phyloP scores from a whole-genome alignment of 768 basidiomycete genomes.

The Plicaturopsis crispa region DNA sequence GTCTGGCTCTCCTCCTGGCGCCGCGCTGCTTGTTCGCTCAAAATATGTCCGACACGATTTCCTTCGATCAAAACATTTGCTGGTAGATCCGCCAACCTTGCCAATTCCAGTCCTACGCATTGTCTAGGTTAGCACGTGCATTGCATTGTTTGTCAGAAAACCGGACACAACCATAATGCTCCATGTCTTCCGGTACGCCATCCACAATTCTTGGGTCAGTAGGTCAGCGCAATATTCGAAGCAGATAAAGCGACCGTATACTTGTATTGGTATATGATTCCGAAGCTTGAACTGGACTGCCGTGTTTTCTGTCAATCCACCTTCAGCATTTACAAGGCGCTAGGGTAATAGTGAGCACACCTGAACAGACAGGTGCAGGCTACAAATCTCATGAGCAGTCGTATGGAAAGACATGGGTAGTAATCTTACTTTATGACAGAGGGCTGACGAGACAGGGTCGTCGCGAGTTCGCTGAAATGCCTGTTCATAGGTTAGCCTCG shows the following conservation, averaged over 20 bases:
- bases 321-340: too few relatives aligned
- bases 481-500: too few relatives aligned
- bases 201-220: slow-evolving; percentile 54
- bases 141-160: slow-evolving; percentile 1
- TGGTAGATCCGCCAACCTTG: slow-evolving; percentile 83
- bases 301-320: slow-evolving; percentile 53
- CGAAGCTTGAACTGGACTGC: slow-evolving; percentile 48
- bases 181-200: slow-evolving; percentile 50
- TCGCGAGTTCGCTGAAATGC: slow-evolving; percentile 76
- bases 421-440: slow-evolving; percentile 68
- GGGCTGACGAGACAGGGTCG: slow-evolving; percentile 69
- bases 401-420: neutral
- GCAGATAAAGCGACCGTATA: slow-evolving; percentile 15
- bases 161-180: slow-evolving; percentile 60
- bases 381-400: slow-evolving; percentile 19
- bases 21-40: slow-evolving; percentile 50
- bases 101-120: slow-evolving; percentile 92
- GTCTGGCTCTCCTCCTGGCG: slow-evolving; percentile 57
- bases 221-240: neutral
- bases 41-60: slow-evolving; percentile 47
- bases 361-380: slow-evolving; percentile 78
- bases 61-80: slow-evolving; percentile 57
- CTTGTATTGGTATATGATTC: slow-evolving; percentile 78
- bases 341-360: too few relatives aligned
- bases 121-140: neutral